A percentile compares a stretch with the other conserved stretches of the same genome.
These are phyloP conservation scores for Sporothrix inflata DNA, from an alignment of 2,329 filamentous ascomycete species.

Conservation along the genomic window DNA sequence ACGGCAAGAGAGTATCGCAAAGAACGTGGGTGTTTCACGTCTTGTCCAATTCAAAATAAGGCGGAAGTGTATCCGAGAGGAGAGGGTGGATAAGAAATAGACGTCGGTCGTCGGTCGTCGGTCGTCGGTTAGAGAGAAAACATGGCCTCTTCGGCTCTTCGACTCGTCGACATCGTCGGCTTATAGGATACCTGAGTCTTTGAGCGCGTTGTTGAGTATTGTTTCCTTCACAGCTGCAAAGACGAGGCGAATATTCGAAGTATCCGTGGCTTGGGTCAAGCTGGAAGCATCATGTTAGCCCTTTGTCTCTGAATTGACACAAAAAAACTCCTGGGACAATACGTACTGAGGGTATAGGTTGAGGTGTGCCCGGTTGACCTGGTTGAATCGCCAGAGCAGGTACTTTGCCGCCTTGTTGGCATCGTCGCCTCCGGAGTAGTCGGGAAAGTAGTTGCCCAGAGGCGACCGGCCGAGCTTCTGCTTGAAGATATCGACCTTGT, in stretches of 20 bases:
- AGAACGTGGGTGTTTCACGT: neutral
- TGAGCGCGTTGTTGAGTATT: constrained; percentile 95
- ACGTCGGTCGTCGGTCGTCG: neutral
- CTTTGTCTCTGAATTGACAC: neutral
- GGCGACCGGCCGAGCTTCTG: constrained; percentile 89
- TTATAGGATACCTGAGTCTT: constrained; percentile 95
- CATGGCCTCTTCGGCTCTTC: neutral
- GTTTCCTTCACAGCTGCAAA: constrained; percentile 99
- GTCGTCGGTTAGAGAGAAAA: neutral
- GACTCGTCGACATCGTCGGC: neutral
- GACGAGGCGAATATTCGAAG: constrained; percentile 95
- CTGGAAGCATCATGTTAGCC: constrained; percentile 50
- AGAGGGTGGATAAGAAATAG: neutral
- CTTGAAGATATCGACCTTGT: constrained; percentile 98
- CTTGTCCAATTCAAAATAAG: constrained; percentile 12
- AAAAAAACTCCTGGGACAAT: neutral
- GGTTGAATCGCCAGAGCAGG: constrained; percentile 96
- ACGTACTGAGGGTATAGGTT: constrained; percentile 97
- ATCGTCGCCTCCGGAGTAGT: constrained; percentile 96
- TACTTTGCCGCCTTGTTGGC: constrained; percentile 99
- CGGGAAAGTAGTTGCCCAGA: constrained; percentile 92
- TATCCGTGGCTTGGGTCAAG: constrained; percentile 97
- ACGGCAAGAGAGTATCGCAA: neutral
- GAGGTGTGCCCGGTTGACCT: constrained; percentile 93
- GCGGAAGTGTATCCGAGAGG: neutral